phyloP scores from a whole-genome alignment of 2,329 filamentous ascomycete species.

The Colletotrichum sp. region DNA sequence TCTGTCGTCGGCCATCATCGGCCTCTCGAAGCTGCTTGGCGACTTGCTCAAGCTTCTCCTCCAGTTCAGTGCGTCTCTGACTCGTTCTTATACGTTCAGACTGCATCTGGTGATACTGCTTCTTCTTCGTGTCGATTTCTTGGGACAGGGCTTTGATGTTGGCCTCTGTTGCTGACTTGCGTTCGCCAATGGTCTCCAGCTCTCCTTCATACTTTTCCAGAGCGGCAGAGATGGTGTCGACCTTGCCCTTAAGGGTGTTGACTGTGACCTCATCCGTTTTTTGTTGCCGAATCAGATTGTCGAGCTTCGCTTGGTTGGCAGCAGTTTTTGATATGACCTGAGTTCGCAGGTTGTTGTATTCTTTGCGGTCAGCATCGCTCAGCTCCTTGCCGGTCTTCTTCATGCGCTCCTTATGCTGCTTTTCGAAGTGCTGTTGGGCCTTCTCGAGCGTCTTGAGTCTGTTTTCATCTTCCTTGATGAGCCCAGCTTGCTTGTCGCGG shows the following conservation, averaged over 20 bases:
- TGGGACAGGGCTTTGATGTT: constrained; percentile 71
- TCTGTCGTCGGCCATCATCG: constrained; percentile 84
- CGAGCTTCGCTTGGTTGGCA: constrained; percentile 80
- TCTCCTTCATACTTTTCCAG: constrained; percentile 78
- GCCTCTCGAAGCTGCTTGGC: constrained; percentile 83
- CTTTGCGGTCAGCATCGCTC: constrained; percentile 83
- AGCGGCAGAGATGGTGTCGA: constrained; percentile 78
- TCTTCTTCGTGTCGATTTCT: constrained; percentile 89
- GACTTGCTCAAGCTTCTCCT: constrained; percentile 88
- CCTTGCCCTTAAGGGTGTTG: constrained; percentile 86
- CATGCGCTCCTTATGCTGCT: constrained; percentile 83
- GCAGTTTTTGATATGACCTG: constrained; percentile 86
- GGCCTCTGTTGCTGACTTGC: constrained; percentile 67
- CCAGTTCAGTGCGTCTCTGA: constrained; percentile 84
- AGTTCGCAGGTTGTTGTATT: constrained; percentile 84
- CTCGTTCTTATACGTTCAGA: constrained; percentile 84
- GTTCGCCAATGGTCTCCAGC: constrained; percentile 70
- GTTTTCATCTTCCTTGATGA: constrained; percentile 77
- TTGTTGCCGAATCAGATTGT: constrained; percentile 85
- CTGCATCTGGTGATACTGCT: constrained; percentile 83
- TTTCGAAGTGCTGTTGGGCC: constrained; percentile 86
- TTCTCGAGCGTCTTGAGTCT: constrained; percentile 87
- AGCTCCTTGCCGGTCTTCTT: constrained; percentile 88
- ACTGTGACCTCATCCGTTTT: constrained; percentile 93
- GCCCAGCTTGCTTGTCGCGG: constrained; percentile 71